These are phyloP conservation scores for Limnomonas spitsbergensis DNA, from an alignment of 139 green algal genomes.

Conservation along the genomic window DNA sequence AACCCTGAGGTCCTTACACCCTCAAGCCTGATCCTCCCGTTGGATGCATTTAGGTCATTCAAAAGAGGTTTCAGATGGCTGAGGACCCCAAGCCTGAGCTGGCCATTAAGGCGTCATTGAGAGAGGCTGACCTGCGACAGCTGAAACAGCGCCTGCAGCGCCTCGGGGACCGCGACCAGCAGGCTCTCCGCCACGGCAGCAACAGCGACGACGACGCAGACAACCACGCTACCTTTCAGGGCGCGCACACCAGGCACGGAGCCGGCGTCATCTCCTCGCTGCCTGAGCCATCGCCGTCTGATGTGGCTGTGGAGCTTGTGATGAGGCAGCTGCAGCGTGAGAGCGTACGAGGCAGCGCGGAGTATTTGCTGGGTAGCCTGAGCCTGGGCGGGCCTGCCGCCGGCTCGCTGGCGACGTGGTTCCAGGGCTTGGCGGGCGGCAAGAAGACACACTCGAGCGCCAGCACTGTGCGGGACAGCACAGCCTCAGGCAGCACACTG, in stretches of 20 bases:
- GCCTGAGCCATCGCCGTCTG: too few relatives aligned
- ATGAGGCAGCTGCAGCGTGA: not conserved
- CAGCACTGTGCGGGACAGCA: too few relatives aligned
- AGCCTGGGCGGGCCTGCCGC: not conserved
- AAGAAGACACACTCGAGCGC: too few relatives aligned
- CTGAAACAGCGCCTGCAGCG: not conserved
- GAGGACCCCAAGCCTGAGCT: not conserved
- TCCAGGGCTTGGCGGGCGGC: not conserved
- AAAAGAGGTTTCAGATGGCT: not conserved
- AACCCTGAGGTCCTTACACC: too few relatives aligned
- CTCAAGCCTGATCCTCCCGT: too few relatives aligned
- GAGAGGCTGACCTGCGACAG: not conserved
- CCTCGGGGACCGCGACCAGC: not conserved
- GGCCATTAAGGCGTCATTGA: not conserved
- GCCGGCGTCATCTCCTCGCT: too few relatives aligned
- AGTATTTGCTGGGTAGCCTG: not conserved
- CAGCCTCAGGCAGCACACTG: too few relatives aligned
- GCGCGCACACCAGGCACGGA: not conserved
- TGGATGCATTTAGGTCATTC: conserved; percentile 6
- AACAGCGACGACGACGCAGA: not conserved
- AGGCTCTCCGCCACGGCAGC: not conserved
- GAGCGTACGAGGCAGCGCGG: not conserved
- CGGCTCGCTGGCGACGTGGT: not conserved
- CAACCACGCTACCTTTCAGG: not conserved
- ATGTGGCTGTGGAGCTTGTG: not conserved